These are phyloP conservation scores for Aspergillus sp. DNA, from an alignment of 2,329 filamentous ascomycete species.

Conservation along the genomic window DNA sequence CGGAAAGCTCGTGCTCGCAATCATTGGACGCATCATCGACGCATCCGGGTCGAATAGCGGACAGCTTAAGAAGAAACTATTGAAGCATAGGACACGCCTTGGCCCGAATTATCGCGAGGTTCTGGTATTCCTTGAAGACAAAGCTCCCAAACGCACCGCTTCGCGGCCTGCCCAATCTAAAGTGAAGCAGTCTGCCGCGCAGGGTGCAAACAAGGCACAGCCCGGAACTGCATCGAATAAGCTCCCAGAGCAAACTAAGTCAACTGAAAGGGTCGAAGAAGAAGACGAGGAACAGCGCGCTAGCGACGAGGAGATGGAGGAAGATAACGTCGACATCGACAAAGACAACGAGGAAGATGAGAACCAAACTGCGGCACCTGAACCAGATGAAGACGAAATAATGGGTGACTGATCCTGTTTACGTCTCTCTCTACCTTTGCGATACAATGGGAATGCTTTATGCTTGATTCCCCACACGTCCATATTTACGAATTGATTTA, in stretches of 20 bases:
- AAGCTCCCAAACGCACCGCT: slow-evolving; percentile 43
- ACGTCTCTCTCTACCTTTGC: background rate
- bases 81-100: slow-evolving; percentile 76
- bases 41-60: slow-evolving; percentile 58
- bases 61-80: slow-evolving; percentile 68
- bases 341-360: slow-evolving; percentile 38
- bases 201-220: slow-evolving; percentile 14
- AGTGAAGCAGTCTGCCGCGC: slow-evolving; percentile 29
- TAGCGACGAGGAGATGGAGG: slow-evolving; percentile 37
- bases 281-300: slow-evolving; percentile 42
- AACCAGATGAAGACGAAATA: slow-evolving; percentile 41
- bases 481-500: background rate
- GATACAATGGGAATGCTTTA: background rate
- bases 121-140: slow-evolving; percentile 73
- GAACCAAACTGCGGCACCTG: slow-evolving; percentile 23
- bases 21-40: slow-evolving; percentile 74
- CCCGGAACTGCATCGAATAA: slow-evolving; percentile 20
- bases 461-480: background rate
- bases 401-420: slow-evolving; percentile 40
- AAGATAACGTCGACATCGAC: slow-evolving; percentile 38
- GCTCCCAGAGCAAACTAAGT: slow-evolving; percentile 26
- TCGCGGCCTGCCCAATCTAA: slow-evolving; percentile 27
- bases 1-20: slow-evolving; percentile 78
- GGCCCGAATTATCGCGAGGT: slow-evolving; percentile 86
- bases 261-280: slow-evolving; percentile 45